A percentile compares a stretch with the other conserved stretches of the same genome.
These are phyloP conservation scores for Phytophthora hybrid DNA, from an alignment of 352 stramenopile genomes.

Conservation along the genomic window DNA sequence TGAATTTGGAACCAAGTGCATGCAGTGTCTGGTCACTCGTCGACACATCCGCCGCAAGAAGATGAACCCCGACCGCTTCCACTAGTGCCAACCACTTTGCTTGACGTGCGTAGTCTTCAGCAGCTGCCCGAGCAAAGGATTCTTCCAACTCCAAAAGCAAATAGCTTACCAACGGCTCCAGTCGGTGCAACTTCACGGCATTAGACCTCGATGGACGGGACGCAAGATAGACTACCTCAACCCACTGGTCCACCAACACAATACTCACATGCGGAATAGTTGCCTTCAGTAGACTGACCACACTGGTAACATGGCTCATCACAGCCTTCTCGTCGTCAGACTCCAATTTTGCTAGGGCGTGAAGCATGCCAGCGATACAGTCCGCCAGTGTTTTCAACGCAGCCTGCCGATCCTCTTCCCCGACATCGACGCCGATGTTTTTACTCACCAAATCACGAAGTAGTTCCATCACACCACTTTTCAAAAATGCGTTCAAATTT, in stretches of 20 bases:
- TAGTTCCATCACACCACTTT: conserved; percentile 30
- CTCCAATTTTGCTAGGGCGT: conserved; percentile 47
- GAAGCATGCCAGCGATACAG: conserved; percentile 56
- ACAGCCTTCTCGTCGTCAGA: conserved; percentile 24
- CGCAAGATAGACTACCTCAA: conserved; percentile 63
- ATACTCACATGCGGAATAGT: conserved; percentile 67
- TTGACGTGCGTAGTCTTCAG: conserved; percentile 76
- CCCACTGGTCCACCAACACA: conserved; percentile 63
- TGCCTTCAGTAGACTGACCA: conserved; percentile 51
- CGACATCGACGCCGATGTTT: conserved; percentile 49
- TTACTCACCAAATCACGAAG: conserved; percentile 48
- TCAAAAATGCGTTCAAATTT: conserved; percentile 46
- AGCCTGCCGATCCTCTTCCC: conserved; percentile 71
- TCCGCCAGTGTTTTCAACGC: conserved; percentile 64
- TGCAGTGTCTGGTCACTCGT: conserved; percentile 11
- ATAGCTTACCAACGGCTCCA: conserved; percentile 38
- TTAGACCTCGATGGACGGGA: conserved; percentile 44
- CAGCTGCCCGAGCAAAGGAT: conserved; percentile 62
- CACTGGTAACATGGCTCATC: conserved; percentile 17
- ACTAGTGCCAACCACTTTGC: conserved; percentile 76
- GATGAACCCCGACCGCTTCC: conserved; percentile 59
- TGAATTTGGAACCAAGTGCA: conserved; percentile 35
- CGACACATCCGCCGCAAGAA: conserved; percentile 40
- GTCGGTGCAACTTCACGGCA: conserved; percentile 25
- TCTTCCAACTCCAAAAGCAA: conserved; percentile 62